phyloP scores from a whole-genome alignment of 2,329 filamentous ascomycete species.

The Didymella pomorum region DNA sequence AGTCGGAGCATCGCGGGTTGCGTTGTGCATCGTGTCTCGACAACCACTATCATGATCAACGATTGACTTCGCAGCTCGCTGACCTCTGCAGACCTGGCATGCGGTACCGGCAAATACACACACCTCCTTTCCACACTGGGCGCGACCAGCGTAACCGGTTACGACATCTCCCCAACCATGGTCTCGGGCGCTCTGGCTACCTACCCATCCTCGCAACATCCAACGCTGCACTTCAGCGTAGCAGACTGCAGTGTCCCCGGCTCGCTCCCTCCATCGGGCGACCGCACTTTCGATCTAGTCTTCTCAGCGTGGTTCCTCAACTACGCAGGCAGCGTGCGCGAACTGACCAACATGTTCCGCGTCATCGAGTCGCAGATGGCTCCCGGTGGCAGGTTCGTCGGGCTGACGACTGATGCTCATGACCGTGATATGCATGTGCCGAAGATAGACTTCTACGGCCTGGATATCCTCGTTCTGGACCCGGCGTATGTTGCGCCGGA shows the following conservation, averaged over 20 bases:
- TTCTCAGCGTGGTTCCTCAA: constrained; percentile 47
- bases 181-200: constrained; percentile 29
- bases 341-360: constrained; percentile 36
- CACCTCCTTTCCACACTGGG: constrained; percentile 34
- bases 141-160: constrained; percentile 31
- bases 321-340: constrained; percentile 36
- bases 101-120: constrained; percentile 41
- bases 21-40: no score
- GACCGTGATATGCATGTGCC: constrained; percentile 26
- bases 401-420: constrained; percentile 36
- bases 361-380: constrained; percentile 32
- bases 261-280: background rate
- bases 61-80: background rate
- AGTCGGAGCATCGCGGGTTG: no score
- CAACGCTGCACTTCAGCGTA: constrained; percentile 31
- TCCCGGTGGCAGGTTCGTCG: constrained; percentile 29
- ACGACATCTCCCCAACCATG: constrained; percentile 44
- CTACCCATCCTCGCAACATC: constrained; percentile 25
- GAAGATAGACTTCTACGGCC: constrained; percentile 36
- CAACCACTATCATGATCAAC: no score
- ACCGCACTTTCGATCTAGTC: constrained; percentile 32
- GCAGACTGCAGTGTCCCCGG: constrained; percentile 36
- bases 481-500: constrained; percentile 29
- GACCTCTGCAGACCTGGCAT: constrained; percentile 37
- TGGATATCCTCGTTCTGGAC: constrained; percentile 35